These are phyloP conservation scores for Rubroshorea leprosula DNA, from an alignment of 345 rosid species.

Conservation along the genomic window DNA sequence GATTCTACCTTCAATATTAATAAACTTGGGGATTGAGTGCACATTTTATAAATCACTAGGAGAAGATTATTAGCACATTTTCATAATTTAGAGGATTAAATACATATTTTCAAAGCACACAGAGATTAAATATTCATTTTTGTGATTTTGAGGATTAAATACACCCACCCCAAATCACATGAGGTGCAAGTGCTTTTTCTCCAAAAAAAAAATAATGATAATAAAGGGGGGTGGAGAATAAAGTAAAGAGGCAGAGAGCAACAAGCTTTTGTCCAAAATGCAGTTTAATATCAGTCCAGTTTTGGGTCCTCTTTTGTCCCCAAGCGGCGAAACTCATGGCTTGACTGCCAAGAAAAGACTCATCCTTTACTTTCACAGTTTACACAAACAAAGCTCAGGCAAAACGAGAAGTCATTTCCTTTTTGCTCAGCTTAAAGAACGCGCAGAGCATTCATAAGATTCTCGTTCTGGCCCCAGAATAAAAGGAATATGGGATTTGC, in stretches of 20 bases:
- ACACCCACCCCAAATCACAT: too few relatives aligned
- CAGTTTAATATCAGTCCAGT: conserved; percentile 12
- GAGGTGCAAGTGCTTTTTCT: too few relatives aligned
- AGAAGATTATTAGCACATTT: too few relatives aligned
- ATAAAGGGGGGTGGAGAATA: background rate
- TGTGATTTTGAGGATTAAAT: too few relatives aligned
- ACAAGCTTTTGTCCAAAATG: conserved; percentile 2
- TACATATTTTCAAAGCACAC: too few relatives aligned
- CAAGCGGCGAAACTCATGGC: conserved; percentile 2
- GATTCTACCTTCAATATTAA: too few relatives aligned
- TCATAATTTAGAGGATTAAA: too few relatives aligned
- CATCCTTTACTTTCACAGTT: background rate
- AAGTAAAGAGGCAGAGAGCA: background rate
- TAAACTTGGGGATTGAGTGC: too few relatives aligned
- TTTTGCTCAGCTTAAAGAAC: conserved; percentile 24
- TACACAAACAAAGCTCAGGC: conserved; percentile 13
- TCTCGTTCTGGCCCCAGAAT: conserved; percentile 1
- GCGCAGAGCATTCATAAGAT: conserved; percentile 17
- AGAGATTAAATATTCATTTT: too few relatives aligned
- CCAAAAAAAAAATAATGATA: too few relatives aligned
- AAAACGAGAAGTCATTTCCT: conserved; percentile 11
- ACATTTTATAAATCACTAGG: too few relatives aligned
- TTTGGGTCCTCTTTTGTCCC: conserved; percentile 7
- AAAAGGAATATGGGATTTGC: background rate
- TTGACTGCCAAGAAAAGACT: conserved; percentile 16